Base-by-base conservation (phyloP, 139 green algal species). In the Trebouxia sp. region DNA sequence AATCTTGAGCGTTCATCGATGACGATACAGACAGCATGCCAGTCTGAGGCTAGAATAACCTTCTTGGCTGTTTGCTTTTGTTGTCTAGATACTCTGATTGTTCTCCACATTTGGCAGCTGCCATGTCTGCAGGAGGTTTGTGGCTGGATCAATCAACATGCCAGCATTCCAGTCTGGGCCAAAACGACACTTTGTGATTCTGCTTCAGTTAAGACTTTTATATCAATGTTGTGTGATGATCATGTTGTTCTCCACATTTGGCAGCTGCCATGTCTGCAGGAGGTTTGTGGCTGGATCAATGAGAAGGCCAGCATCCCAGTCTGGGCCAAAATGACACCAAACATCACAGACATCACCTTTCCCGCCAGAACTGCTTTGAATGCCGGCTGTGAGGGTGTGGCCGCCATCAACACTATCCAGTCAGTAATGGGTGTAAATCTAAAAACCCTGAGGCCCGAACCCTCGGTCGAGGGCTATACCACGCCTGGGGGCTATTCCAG, bases 181-280 rank as follows among this genome's bases (percentile, higher is more conserved):
- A 99, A 99, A 88, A 98, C 99, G 96, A 99, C 96, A 10, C 96
- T n/a, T n/a, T n/a, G n/a, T n/a, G n/a, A n/a, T n/a, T n/a, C n/a
- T n/a, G n/a, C n/a, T n/a, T n/a, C n/a, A n/a, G n/a, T n/a, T n/a
- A n/a, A n/a, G n/a, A n/a, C n/a, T n/a, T n/a, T n/a, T n/a, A n/a
- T n/a, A n/a, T n/a, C n/a, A n/a, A n/a, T n/a, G n/a, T n/a, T n/a
- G n/a, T n/a, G n/a, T n/a, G 2, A 53, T 5, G 47, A 53, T 5
- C 15, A 26, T 26, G 47, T 53, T 53, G 47, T 53, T 67, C n/a
- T 67, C 5, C 26, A 38, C 22, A 67, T 3, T 28, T 1, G 0
- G 26, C 9, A 8, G 4, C 12, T 30, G 10, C 5, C 24, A 14
- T 35, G 15, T 45, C 10, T 72, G 35, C 32, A 72, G 62, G 62